Conservation (phyloP, 306 rosid genomes). For the Adenanthera pavonina region DNA sequence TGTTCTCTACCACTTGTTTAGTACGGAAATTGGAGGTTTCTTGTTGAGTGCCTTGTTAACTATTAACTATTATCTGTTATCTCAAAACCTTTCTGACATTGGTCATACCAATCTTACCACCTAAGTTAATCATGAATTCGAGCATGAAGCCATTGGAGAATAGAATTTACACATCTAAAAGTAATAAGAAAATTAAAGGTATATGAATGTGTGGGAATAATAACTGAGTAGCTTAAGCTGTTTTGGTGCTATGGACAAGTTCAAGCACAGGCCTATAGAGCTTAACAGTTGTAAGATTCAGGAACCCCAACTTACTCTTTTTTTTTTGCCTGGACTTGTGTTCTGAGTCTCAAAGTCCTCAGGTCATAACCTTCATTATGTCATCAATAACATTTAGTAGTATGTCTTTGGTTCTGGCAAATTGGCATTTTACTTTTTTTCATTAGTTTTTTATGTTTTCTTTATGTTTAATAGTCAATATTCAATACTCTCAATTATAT, state of each 20-base stretch:
- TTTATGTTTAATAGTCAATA: slow-evolving; percentile 11
- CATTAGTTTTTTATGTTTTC: slow-evolving; percentile 12
- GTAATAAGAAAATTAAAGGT: slow-evolving; percentile 5
- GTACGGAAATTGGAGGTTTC: not conserved
- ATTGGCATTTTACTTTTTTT: slow-evolving; percentile 1
- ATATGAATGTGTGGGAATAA: too few species aligned
- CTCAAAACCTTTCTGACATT: not conserved
- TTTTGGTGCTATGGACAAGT: too few species aligned
- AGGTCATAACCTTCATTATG: not conserved
- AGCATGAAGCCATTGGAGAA: slow-evolving; percentile 16
- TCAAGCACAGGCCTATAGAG: too few species aligned
- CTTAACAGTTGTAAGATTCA: too few species aligned
- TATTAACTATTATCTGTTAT: not conserved
- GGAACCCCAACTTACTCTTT: too few species aligned
- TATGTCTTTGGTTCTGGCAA: not conserved
- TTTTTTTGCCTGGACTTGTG: too few species aligned
- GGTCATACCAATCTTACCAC: slow-evolving; percentile 4
- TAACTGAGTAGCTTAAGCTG: too few species aligned
- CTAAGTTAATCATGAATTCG: not conserved
- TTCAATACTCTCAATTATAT: slow-evolving; percentile 4
- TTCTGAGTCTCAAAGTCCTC: too few species aligned
- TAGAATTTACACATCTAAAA: slow-evolving; percentile 10
- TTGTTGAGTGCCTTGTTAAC: not conserved
- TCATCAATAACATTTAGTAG: not conserved
- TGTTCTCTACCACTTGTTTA: slow-evolving; percentile 17